Base-by-base conservation (phyloP, 75 land plant species). In the Pseudotsuga menziesii region DNA sequence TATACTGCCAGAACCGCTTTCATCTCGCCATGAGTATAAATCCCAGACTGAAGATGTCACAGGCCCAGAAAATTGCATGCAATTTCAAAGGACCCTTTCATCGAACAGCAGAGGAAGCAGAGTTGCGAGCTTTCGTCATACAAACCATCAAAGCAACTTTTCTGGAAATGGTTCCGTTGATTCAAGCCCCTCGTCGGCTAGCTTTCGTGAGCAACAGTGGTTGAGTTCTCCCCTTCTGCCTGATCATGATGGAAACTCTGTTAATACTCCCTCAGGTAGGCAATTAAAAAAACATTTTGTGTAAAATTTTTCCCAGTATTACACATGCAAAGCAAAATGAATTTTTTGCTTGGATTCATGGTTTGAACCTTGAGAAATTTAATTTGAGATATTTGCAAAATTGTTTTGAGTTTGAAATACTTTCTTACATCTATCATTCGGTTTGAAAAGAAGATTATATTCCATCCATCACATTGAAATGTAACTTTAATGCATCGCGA, bases 71-170 rank as follows among this genome's bases (percentile, higher is more conserved):
- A 19, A 36, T 36, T 36, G n/a, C 20, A 20, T 35, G n/a, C 12
- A 19, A 41, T 7, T 69, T 20, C 52, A 41, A 69, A 69, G 52
- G 23, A 39, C 52, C 19, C 19, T 69, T 44, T 69, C 72, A 3
- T 69, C n/a, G 41, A 69, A 69, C 11, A 44, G 52, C 48, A 69
- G 72, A 41, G 72, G 48, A 19, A 69, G 12, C 72, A 35, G 72
- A 69, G 52, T 41, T 41, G 3, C 72, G 41, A 41, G 23, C 41
- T 69, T n/a, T 5, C 9, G 23, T 69, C 20, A 20, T 35, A 19
- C 52, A 4, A 69, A 35, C n/a, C 72, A 41, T 69, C 52, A 11
- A 39, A 20, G 35, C 22, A 69, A 41, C 39, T 35, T 69, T 39
- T 69, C 48, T 69, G 72, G 48, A 69, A 69, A 69, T 41, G 9